Conservation (phyloP, 352 stramenopile species). For the Phytophthora crassamura region DNA sequence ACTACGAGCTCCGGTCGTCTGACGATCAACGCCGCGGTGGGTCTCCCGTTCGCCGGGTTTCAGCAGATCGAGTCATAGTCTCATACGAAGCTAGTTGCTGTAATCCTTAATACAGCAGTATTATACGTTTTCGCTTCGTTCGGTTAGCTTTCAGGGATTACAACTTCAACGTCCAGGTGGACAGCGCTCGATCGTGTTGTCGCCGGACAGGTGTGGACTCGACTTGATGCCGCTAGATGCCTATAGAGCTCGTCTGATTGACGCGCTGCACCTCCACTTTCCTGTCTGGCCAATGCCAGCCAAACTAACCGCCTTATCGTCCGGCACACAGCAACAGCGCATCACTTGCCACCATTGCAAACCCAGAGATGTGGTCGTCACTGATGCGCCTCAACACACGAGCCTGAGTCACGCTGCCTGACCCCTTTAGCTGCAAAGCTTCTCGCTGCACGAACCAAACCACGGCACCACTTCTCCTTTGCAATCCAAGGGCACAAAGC, state of each 20-base stretch:
- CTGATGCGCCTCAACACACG: too few relatives aligned
- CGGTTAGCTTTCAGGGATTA: too few relatives aligned
- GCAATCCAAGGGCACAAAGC: neutral
- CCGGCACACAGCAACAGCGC: conserved; percentile 14
- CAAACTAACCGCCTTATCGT: neutral
- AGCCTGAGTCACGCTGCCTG: too few relatives aligned
- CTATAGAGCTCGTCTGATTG: neutral
- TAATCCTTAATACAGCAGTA: too few relatives aligned
- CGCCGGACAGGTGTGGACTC: neutral
- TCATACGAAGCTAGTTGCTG: too few relatives aligned
- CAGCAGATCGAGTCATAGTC: too few relatives aligned
- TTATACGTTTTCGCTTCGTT: too few relatives aligned
- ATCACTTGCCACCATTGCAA: conserved; percentile 6
- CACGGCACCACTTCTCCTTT: conserved; percentile 23
- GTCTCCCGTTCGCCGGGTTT: too few relatives aligned
- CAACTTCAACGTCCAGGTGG: conserved; percentile 4
- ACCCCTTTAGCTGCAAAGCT: neutral
- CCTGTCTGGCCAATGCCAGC: neutral
- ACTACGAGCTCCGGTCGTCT: too few relatives aligned
- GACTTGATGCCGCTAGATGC: conserved; percentile 6
- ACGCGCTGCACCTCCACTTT: conserved; percentile 2
- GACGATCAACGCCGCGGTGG: too few relatives aligned
- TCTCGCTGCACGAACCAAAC: neutral
- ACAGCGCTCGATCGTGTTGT: neutral
- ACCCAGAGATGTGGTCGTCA: too few relatives aligned